A percentile compares a stretch with the other conserved stretches of the same genome.
phyloP scores from a whole-genome alignment of 371 early-diverging fungal species.

The Chytridium lagenaria region DNA sequence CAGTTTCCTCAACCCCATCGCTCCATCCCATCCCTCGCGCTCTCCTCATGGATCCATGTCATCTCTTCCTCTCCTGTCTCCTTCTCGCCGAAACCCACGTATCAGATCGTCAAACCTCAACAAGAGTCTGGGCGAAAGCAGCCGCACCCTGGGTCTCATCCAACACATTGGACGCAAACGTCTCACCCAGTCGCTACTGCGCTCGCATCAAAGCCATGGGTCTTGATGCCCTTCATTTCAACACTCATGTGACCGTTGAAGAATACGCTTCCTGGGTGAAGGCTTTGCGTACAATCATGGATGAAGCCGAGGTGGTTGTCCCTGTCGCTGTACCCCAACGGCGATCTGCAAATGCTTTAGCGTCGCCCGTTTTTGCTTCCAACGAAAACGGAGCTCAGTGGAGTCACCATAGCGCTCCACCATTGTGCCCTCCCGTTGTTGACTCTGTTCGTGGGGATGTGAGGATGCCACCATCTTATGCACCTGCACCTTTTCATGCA shows the following conservation, averaged over 20 bases:
- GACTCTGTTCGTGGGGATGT: no score
- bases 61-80: slow-evolving; percentile 14
- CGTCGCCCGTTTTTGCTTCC: no score
- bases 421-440: no score
- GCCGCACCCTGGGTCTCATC: neutral
- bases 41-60: slow-evolving; percentile 4
- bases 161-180: neutral
- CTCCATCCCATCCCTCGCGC: neutral
- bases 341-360: no score
- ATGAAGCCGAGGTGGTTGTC: neutral
- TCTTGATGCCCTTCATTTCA: neutral
- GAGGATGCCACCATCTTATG: no score
- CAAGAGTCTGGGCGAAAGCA: slow-evolving; percentile 20
- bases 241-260: neutral
- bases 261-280: slow-evolving; percentile 4
- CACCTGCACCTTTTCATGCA: no score
- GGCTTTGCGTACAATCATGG: neutral
- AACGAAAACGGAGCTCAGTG: no score
- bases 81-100: slow-evolving; percentile 22
- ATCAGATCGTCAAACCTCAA: slow-evolving; percentile 28
- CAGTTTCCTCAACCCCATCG: neutral
- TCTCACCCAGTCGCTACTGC: neutral
- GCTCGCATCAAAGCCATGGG: neutral
- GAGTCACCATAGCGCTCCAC: no score
- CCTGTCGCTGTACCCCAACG: no score